phyloP scores from a whole-genome alignment of 129 eudicot species.

The Saposhnikovia divaricata region DNA sequence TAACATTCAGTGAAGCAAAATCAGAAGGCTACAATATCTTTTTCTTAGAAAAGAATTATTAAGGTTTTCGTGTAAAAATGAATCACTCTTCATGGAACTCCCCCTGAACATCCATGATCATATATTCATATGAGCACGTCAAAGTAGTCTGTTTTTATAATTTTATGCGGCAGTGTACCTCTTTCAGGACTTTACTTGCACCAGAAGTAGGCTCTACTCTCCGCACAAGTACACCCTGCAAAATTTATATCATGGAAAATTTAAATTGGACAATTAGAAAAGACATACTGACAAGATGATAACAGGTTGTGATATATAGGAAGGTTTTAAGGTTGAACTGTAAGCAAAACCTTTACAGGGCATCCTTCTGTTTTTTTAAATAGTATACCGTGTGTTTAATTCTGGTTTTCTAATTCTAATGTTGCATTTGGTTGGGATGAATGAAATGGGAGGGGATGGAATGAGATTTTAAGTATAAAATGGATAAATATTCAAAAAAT shows the following conservation, averaged over 20 bases:
- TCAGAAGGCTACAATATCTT: background rate
- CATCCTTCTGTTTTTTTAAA: background rate
- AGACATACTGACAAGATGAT: background rate
- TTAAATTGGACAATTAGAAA: background rate
- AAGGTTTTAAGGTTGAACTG: background rate
- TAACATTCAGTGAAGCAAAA: background rate
- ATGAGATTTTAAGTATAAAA: no score
- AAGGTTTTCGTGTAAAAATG: background rate
- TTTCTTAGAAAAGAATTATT: background rate
- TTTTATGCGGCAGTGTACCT: constrained; percentile 35
- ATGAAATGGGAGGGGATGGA: no score
- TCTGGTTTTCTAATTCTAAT: background rate
- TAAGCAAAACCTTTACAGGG: background rate
- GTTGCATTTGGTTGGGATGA: no score
- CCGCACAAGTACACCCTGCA: constrained; percentile 92
- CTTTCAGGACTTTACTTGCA: constrained; percentile 71
- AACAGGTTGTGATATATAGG: background rate
- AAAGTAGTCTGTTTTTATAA: background rate
- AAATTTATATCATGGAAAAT: constrained; percentile 7
- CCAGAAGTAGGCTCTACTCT: constrained; percentile 92
- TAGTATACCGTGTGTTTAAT: background rate
- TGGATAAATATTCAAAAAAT: no score
- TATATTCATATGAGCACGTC: background rate
- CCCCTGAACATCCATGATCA: background rate
- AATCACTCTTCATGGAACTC: background rate